Percentiles rank a stretch among this genome's conserved stretches.
These are phyloP conservation scores for Nicotiana attenuata DNA, from an alignment of 257 asterid species.

Conservation along the genomic window DNA sequence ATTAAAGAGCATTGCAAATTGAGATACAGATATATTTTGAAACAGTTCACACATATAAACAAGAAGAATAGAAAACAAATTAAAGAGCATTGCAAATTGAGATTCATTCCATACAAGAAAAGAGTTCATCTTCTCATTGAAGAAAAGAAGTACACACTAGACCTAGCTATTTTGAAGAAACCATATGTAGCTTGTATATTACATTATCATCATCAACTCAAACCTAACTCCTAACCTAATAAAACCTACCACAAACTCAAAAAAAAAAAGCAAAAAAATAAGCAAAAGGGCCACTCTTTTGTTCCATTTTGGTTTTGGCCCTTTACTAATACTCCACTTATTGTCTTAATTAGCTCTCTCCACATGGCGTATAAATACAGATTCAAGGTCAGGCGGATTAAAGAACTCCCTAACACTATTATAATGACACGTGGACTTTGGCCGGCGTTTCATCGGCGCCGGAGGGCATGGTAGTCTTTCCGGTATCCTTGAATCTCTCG, in stretches of 20 bases:
- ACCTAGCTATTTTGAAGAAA: slow-evolving; percentile 11
- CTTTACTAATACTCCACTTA: slow-evolving; percentile 4
- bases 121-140: not conserved
- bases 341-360: slow-evolving; percentile 43
- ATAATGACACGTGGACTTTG: slow-evolving; percentile 43
- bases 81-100: no score
- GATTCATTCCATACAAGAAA: not conserved
- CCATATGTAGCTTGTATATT: slow-evolving; percentile 15
- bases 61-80: not conserved
- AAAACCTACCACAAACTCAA: not conserved
- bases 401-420: slow-evolving; percentile 59
- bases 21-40: not conserved
- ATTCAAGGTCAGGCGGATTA: slow-evolving; percentile 74
- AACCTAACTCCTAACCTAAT: not conserved
- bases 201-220: slow-evolving; percentile 8
- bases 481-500: slow-evolving; percentile 63
- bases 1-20: not conserved
- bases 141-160: slow-evolving; percentile 17
- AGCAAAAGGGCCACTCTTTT: not conserved
- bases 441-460: slow-evolving; percentile 80
- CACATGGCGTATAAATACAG: slow-evolving; percentile 57
- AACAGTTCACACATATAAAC: not conserved
- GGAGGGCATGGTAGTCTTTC: slow-evolving; percentile 65
- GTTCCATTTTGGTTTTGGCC: not conserved
- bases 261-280: not conserved